These are phyloP conservation scores for Pistacia atlantica DNA, from an alignment of 345 rosid genomes.

Conservation along the genomic window DNA sequence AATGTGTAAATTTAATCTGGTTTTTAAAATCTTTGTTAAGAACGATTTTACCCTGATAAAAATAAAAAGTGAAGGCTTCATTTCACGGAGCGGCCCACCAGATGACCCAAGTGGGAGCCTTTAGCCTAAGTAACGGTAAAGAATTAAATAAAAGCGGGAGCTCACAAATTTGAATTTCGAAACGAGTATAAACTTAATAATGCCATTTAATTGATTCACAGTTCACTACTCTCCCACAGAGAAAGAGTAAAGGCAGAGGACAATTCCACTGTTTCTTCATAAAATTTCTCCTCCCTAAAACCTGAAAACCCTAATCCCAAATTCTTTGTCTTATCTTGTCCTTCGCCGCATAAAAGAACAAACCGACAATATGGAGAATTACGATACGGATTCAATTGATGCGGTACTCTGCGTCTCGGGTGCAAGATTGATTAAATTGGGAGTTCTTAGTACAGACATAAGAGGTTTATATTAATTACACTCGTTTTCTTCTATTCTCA, in stretches of 20 bases:
- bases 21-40: too few relatives aligned
- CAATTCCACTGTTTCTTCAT: background rate
- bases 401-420: conserved; percentile 36
- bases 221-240: background rate
- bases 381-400: conserved; percentile 23
- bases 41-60: too few relatives aligned
- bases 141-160: conserved; percentile 8
- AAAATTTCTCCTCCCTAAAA: background rate
- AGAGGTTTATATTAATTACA: conserved; percentile 23
- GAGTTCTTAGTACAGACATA: conserved; percentile 26
- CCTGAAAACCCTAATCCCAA: conserved; percentile 1
- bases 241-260: background rate
- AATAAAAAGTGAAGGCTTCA: too few relatives aligned
- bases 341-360: background rate
- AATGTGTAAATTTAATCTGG: too few relatives aligned
- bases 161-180: conserved; percentile 22
- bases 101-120: conserved; percentile 19
- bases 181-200: conserved; percentile 10
- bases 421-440: conserved; percentile 38
- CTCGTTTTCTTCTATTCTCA: background rate
- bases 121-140: background rate
- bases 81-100: background rate
- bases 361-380: background rate
- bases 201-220: background rate
- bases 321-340: background rate